Percentiles rank a stretch among this genome's conserved stretches.
Conservation (phyloP, 495 filamentous ascomycete genomes). For the Talaromyces ruber region DNA sequence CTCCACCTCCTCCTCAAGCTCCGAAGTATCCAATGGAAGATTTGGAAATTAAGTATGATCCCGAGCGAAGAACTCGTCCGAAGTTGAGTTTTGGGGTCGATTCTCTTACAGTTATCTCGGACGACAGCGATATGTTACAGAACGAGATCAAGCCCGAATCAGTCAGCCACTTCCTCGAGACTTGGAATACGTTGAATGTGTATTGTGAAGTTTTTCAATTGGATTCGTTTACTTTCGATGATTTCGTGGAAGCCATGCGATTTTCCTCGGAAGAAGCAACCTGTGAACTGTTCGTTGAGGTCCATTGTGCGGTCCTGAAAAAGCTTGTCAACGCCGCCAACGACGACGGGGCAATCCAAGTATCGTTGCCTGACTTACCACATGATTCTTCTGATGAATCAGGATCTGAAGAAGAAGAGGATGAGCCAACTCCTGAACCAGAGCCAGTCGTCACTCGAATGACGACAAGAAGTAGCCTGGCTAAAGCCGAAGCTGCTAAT, state of each 20-base stretch:
- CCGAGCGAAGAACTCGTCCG: slow-evolving; percentile 55
- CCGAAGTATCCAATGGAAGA: slow-evolving; percentile 81
- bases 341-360: slow-evolving; percentile 66
- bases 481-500: slow-evolving; percentile 66
- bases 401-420: slow-evolving; percentile 45
- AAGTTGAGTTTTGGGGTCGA: slow-evolving; percentile 66
- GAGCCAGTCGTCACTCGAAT: slow-evolving; percentile 58
- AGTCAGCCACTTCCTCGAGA: slow-evolving; percentile 72
- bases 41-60: slow-evolving; percentile 61
- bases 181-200: slow-evolving; percentile 93
- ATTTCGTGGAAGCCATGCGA: slow-evolving; percentile 82
- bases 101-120: slow-evolving; percentile 37
- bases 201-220: slow-evolving; percentile 88
- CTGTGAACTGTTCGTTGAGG: slow-evolving; percentile 82
- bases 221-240: slow-evolving; percentile 96
- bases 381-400: slow-evolving; percentile 55
- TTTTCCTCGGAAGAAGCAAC: slow-evolving; percentile 68
- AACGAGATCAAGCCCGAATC: slow-evolving; percentile 69
- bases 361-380: slow-evolving; percentile 69
- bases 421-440: slow-evolving; percentile 43
- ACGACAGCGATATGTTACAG: slow-evolving; percentile 29
- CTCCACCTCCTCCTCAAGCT: slow-evolving; percentile 67
- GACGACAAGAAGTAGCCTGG: slow-evolving; percentile 76
- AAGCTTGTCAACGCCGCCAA: slow-evolving; percentile 68
- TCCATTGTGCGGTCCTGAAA: slow-evolving; percentile 87